phyloP scores from a whole-genome alignment of 2,329 filamentous ascomycete species.

The Monilinia fructigena region DNA sequence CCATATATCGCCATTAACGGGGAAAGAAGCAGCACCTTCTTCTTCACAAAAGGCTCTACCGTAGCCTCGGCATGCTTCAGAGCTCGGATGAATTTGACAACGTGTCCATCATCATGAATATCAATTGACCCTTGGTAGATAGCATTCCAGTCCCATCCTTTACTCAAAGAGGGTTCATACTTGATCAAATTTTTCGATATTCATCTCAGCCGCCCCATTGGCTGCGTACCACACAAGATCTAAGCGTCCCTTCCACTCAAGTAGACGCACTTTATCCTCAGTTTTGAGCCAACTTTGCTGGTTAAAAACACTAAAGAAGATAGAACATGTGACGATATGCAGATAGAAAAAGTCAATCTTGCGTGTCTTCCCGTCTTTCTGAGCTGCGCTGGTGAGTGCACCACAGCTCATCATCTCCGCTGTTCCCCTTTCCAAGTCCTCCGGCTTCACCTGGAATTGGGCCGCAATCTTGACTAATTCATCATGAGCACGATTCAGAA shows the following conservation, averaged over 20 bases:
- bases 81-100: slow-evolving; percentile 69
- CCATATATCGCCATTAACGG: neutral
- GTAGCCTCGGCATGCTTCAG: slow-evolving; percentile 60
- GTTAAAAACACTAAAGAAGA: slow-evolving; percentile 70
- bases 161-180: slow-evolving; percentile 51
- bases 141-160: slow-evolving; percentile 26
- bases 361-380: slow-evolving; percentile 57
- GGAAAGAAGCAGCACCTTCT: neutral
- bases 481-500: neutral
- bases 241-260: slow-evolving; percentile 77
- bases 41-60: slow-evolving; percentile 30
- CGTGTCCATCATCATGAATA: slow-evolving; percentile 70
- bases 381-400: slow-evolving; percentile 49
- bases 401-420: slow-evolving; percentile 64
- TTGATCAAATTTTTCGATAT: slow-evolving; percentile 54
- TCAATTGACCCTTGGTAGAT: neutral
- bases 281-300: slow-evolving; percentile 58
- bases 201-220: slow-evolving; percentile 60
- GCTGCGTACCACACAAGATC: slow-evolving; percentile 73
- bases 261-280: slow-evolving; percentile 61
- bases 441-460: neutral
- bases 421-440: slow-evolving; percentile 45
- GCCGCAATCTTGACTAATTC: neutral
- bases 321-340: slow-evolving; percentile 67
- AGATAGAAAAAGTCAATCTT: slow-evolving; percentile 67